Base-by-base conservation (phyloP, 805 yeast genomes). In the Metschnikowia cerradonensis region DNA sequence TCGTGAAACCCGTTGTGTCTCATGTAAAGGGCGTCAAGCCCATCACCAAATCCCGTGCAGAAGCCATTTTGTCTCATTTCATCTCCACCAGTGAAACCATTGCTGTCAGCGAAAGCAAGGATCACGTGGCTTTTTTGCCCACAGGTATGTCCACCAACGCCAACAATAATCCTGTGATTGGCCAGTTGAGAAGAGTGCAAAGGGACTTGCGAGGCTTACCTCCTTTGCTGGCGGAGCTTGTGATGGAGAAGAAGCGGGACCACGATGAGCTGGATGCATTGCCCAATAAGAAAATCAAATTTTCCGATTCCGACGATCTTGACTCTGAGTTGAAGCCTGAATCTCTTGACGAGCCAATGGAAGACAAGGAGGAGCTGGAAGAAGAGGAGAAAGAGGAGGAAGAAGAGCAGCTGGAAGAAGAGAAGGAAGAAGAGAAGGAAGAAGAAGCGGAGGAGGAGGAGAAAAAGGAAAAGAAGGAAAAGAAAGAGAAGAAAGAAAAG, bases 191-290 rank as follows among this genome's bases (percentile, higher is more conserved):
- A 60, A 77, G 96, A 64, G 72, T 87, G 38, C 92, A 85, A 63
- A 78, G 96, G 68, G 89, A 86, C 55, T 78, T 88, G 57, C 75
- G 90, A 57, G 96, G 96, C 1, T 75, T 88, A 51, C 92, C 95
- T 8, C 95, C 96, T 35, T 60, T 67, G 53, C 60, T 55, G 59
- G 66, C 62, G 31, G 67, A 59, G 41, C 57, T 58, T 34, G 56
- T 52, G 34, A 15, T 47, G 14, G 42, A 41, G 0, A 47, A 49
- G 43, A 51, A 48, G 42, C 45, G 50, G 17, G 48, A 40, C 4
- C 48, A 41, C 11, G 55, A 52, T 17, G 52, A 37, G 1, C 30
- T 19, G 30, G 36, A 51, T 8, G 60, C 54, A 33, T 51, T 35
- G 39, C 48, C 58, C 35, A 63, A 60, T 51, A 67, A 66, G 57